Conservation (phyloP, 306 rosid species). For the Vigna angularis region DNA sequence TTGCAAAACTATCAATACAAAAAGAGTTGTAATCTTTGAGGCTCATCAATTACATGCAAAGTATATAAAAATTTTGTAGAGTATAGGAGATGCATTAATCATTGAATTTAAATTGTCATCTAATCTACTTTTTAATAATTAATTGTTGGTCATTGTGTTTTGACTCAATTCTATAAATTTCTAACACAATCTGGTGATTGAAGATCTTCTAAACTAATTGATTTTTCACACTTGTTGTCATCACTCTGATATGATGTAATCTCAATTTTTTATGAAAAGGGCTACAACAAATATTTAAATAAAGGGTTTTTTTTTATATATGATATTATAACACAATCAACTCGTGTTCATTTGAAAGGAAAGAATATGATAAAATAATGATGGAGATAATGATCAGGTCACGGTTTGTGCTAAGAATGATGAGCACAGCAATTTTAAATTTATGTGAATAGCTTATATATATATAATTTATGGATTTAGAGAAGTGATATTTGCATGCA, state of each 20-base stretch:
- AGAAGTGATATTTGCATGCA: background rate
- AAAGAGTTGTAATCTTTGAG: constrained; percentile 5
- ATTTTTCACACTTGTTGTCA: background rate
- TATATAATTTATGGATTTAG: background rate
- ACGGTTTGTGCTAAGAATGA: background rate
- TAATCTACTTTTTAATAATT: background rate
- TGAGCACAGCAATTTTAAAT: background rate
- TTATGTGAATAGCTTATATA: background rate
- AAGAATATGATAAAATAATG: background rate
- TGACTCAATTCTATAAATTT: constrained; percentile 1
- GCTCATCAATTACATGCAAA: constrained; percentile 9
- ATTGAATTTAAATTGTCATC: constrained; percentile 24
- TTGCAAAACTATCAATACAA: background rate
- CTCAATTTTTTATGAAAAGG: background rate
- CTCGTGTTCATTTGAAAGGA: background rate
- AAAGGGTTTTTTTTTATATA: background rate
- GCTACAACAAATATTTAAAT: no score
- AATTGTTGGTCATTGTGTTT: background rate
- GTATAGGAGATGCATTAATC: background rate
- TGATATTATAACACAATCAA: background rate
- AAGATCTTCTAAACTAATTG: background rate
- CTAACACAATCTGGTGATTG: background rate
- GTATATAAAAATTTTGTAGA: background rate
- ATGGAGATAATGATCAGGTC: background rate
- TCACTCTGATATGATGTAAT: background rate